Evolutionary conservation across 495 filamentous ascomycete genomes (phyloP), one percentile per base, ranked within the genome.

Genomic region (Glonium stellatum): DNA sequence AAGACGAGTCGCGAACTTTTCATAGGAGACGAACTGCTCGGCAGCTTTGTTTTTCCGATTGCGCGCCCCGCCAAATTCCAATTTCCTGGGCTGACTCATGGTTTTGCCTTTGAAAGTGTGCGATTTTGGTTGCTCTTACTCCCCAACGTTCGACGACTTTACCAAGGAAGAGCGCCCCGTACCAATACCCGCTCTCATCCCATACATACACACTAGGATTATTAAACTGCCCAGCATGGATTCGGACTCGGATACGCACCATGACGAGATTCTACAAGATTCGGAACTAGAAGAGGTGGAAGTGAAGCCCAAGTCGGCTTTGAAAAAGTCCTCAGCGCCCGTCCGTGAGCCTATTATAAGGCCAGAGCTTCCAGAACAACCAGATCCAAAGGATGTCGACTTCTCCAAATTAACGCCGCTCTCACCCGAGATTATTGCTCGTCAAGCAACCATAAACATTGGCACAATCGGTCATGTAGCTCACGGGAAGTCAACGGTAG

Each of bases 391-490:
- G 65, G 84, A 87, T 60, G 78, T 98, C 61, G 90, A 96, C 68
- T 79, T 95, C 64, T 80, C 81, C 54, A 81, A 76, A 25, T 75
- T 98, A 61, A 89, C 79, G 55, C 95, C 93, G 41, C 78, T 96
- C 58, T 90, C 92, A 2, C 92, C 93, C 61, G 93, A 97, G 69
- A 96, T 98, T 67, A 98, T 98, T 71, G 84, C 87, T 59, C 85
- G 95, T 58, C 93, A 98, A 81, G 93, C 93, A 22, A 98, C 95
- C 37, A 96, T 97, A 78, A 98, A 98, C 77, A 97, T 98, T 68
- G 93, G 92, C 63, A 97, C 93, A 37, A 97, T 98, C 74, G 93
- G 93, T 51, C 95, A 97, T 74, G 92, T 97, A 80, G 95, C 93
- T 68, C 92, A 97, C 84, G 91, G 93, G 61, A 97, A 98, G 75